A percentile compares a stretch with the other conserved stretches of the same genome.
Evolutionary conservation across 1,284 basidiomycete species (phyloP).

Genomic region (Ceratobasidium papillatum): DNA sequence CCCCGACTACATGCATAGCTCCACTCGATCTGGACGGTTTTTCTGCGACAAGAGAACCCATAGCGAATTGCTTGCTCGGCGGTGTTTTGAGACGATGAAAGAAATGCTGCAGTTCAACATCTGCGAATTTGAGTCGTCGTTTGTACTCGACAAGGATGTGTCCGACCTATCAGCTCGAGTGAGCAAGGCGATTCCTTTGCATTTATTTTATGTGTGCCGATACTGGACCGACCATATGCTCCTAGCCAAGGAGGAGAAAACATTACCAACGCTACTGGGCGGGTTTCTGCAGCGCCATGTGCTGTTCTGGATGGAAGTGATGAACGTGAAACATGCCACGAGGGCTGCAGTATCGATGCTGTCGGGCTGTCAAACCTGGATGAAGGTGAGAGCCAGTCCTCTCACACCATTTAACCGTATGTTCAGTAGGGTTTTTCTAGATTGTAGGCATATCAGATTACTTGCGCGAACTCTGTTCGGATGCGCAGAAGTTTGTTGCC

Average conservation of each 20-base stretch:
- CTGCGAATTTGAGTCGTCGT: not conserved
- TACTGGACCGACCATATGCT: constrained; percentile 9
- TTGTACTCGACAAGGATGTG: not conserved
- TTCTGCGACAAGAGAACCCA: not conserved
- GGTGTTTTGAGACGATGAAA: constrained; percentile 9
- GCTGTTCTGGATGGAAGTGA: not conserved
- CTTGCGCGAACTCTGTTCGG: not conserved
- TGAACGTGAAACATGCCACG: not conserved
- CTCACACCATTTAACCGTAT: not conserved
- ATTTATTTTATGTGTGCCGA: constrained; percentile 14
- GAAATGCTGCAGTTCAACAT: constrained; percentile 11
- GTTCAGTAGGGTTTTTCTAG: not conserved
- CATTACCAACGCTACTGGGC: too few relatives aligned
- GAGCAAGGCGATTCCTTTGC: not conserved
- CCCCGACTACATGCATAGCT: not conserved
- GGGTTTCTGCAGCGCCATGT: not conserved
- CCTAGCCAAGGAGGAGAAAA: not conserved
- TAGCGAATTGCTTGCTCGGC: too few relatives aligned
- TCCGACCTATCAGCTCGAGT: not conserved
- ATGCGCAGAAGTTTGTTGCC: constrained; percentile 2
- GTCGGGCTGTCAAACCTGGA: not conserved
- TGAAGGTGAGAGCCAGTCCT: not conserved
- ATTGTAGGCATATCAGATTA: not conserved
- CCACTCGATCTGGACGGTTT: not conserved
- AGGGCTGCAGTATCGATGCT: not conserved